A percentile compares a stretch with the other conserved stretches of the same genome.
Conservation (phyloP, 2,329 filamentous ascomycete species). For the Fusarium sp. region DNA sequence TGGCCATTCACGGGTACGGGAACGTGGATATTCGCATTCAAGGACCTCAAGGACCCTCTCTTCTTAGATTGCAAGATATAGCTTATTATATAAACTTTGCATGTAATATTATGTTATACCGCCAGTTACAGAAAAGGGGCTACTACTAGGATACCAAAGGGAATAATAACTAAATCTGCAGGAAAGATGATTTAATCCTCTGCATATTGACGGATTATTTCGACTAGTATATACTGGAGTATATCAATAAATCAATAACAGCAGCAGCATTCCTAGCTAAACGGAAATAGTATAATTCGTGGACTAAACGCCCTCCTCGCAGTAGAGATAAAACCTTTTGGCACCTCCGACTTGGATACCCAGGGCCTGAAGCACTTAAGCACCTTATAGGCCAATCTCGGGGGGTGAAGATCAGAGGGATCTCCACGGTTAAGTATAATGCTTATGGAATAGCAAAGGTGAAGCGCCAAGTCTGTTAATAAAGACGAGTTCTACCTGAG, state of each 20-base stretch:
- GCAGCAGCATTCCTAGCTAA: neutral
- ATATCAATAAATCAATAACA: neutral
- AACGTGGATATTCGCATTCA: neutral
- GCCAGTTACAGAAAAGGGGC: neutral
- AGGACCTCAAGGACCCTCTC: neutral
- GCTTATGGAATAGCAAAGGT: too few species aligned
- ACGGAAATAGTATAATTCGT: too few species aligned
- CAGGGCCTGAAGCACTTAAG: too few species aligned
- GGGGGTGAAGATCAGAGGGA: too few species aligned
- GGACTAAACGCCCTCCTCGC: too few species aligned
- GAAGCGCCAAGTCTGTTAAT: neutral
- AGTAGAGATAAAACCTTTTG: too few species aligned
- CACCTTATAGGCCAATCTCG: too few species aligned
- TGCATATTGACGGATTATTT: neutral
- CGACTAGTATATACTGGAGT: neutral
- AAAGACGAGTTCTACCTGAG: neutral
- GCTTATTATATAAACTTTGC: neutral
- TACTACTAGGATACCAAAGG: neutral
- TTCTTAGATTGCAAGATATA: neutral
- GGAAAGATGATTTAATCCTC: neutral
- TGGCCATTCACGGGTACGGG: neutral
- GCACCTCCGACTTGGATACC: too few species aligned
- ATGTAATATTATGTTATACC: neutral
- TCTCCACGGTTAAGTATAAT: too few species aligned
- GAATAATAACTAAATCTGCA: neutral